A percentile compares a stretch with the other conserved stretches of the same genome.
These are phyloP conservation scores for Pythium inflatum DNA, from an alignment of 352 stramenopile genomes.

Conservation along the genomic window DNA sequence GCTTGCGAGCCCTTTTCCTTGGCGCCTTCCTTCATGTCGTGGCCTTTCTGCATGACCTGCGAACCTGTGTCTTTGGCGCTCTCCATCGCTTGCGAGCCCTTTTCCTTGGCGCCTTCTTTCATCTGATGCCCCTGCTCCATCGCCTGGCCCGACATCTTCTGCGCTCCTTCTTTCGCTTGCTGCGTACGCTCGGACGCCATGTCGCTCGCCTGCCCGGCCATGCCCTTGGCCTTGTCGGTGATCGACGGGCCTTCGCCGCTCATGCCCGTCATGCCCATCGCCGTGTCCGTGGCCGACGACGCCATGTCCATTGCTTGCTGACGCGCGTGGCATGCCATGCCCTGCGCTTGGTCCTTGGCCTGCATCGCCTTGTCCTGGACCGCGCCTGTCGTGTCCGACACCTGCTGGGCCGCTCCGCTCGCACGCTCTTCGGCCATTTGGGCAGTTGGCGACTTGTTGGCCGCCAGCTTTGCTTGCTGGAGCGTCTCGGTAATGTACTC, in stretches of 20 bases:
- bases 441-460: constrained; percentile 48
- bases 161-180: constrained; percentile 25
- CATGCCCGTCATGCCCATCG: constrained; percentile 20
- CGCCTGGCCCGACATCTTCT: constrained; percentile 24
- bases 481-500: constrained; percentile 72
- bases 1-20: constrained; percentile 26
- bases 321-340: constrained; percentile 27
- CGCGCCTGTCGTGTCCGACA: constrained; percentile 25
- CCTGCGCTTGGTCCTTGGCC: constrained; percentile 27
- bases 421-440: constrained; percentile 45
- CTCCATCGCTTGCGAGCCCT: constrained; percentile 16
- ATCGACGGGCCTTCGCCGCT: constrained; percentile 10
- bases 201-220: constrained; percentile 29
- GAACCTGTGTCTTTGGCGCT: constrained; percentile 27
- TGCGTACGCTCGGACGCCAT: constrained; percentile 29
- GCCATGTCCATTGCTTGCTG: constrained; percentile 35
- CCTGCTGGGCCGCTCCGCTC: constrained; percentile 13
- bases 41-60: constrained; percentile 18
- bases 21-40: constrained; percentile 23
- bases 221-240: constrained; percentile 35
- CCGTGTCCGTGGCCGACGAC: constrained; percentile 38
- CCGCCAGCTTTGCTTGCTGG: constrained; percentile 57
- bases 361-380: constrained; percentile 30
- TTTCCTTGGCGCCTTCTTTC: constrained; percentile 31
- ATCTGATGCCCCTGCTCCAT: constrained; percentile 34